Evolutionary conservation across 2,329 filamentous ascomycete species (phyloP), one percentile per base, ranked within the genome.

Genomic region (Aspergillus sp.): DNA sequence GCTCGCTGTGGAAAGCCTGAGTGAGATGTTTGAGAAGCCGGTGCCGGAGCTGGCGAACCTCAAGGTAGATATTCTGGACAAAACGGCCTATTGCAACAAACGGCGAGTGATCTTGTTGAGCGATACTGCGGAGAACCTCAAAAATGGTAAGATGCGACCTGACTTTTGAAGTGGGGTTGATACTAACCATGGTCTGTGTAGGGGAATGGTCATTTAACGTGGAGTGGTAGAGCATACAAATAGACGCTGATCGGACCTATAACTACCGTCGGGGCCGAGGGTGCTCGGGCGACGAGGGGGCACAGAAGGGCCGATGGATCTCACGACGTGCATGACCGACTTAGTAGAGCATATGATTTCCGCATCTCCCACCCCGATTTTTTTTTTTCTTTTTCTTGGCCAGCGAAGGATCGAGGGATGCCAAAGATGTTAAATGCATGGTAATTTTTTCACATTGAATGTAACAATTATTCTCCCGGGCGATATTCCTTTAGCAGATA

Each of bases 21-120:
- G 92, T n/a, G 93, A 96, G 77, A 96, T 99, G 92, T 99, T 99
- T 67, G 95, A 99, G 83, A 97, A 96, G 80, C 92, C 93, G 0
- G 91, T 94, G n/a, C 80, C 87, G 46, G 92, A 97, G 69, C 81
- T 99, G 18, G 86, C 91, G 4, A 86, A 89, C 50, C 82, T 97
- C 60, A 98, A 97, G 80, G 92, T 96, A 6, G 94, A 97, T 65
- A 99, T 99, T 72, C 91, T 99, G 87, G 94, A 99, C 77, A 98
- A 97, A 84, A 99, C 94, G 4, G 87, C 92, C 0, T 99, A 99
- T 75, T 99, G 96, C 80, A 96, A 91, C 76, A 94, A 95, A 77
- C 85, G 95, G 56, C 85, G 95, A 49, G 84, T 97, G 24, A 97
- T 98, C 64, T 76, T 99, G 10, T 82, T 99, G 20, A 91, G 92